Conservation (phyloP, 495 filamentous ascomycete genomes). For the Hypoxylon fuscum region DNA sequence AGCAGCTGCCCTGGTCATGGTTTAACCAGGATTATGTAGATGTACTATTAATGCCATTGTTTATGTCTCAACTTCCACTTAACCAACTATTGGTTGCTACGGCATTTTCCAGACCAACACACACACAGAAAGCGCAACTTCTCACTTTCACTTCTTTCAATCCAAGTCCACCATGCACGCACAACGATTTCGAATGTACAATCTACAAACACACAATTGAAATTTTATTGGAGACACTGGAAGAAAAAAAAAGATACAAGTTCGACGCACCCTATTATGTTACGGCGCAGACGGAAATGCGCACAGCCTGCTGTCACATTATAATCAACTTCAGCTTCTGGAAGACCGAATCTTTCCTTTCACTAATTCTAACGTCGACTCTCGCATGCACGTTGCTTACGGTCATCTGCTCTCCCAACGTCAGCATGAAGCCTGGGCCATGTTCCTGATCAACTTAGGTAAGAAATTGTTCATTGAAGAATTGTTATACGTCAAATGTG, state of each 20-base stretch:
- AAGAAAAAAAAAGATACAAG: conserved; percentile 4
- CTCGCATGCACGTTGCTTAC: conserved; percentile 29
- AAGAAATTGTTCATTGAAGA: conserved; percentile 23
- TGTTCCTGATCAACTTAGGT: conserved; percentile 38
- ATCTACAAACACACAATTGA: conserved; percentile 7
- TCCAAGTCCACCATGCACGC: conserved; percentile 3
- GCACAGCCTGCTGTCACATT: conserved; percentile 20
- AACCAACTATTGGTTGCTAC: conserved; percentile 34
- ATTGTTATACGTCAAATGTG: conserved; percentile 2
- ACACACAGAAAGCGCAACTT: conserved; percentile 6
- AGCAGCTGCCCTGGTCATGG: conserved; percentile 4
- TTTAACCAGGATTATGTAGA: conserved; percentile 8
- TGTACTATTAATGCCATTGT: conserved; percentile 33
- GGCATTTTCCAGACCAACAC: conserved; percentile 20
- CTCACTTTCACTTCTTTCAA: conserved; percentile 12
- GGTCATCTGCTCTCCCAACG: conserved; percentile 27
- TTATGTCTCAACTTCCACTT: conserved; percentile 34
- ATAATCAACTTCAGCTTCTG: conserved; percentile 18
- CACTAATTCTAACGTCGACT: too few relatives aligned
- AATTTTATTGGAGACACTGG: background rate
- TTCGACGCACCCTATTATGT: conserved; percentile 25
- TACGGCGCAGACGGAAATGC: conserved; percentile 39
- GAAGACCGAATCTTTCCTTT: conserved; percentile 6
- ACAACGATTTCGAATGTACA: background rate
- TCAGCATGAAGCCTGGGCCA: conserved; percentile 40